Evolutionary conservation across 2,329 filamentous ascomycete species (phyloP), one percentile per base, ranked within the genome.

Genomic region (Penicillium freii): DNA sequence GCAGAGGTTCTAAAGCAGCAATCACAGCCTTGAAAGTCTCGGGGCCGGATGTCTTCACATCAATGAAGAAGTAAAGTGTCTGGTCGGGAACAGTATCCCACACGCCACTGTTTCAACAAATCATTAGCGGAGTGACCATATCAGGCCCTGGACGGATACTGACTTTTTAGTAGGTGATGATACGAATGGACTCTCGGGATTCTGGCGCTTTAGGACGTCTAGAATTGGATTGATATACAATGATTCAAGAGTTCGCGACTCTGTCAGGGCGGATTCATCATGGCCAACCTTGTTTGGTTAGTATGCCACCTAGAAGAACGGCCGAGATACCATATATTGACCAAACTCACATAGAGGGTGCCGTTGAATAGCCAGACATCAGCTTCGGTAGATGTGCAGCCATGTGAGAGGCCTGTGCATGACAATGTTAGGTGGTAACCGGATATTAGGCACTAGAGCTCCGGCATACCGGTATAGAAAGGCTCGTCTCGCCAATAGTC

Each of bases 31-130:
- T 75, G 76, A 82, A 87, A 1, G 85, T 85, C 33, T 75, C 76
- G 0, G 72, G 65, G 6, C 84, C 84, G 36, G 79, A 73, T 0
- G 85, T 87, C 71, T 88, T 88, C 57, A 86, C 66, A 66, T 88
- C 85, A 57, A 88, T 81, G 71, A 86, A 87, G 46, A 88, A 77
- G 73, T 86, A 87, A 6, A 88, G 76, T 0, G 85, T 87, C 69
- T 87, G 84, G 6, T 70, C 75, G 1, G 74, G 67, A 34, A 67
- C 66, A 1, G 83, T 83, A 69, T 88, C 85, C 66, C 80, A 88
- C 15, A 88, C 82, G 34, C 85, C 85, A 66, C 74, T 76, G 46
- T 43, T 51, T 59, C 4, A 58, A 45, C 39, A 25, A 7, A 47
- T 27, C 2, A 45, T 60, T 48, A 62, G 50, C n/a, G 38, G 13